Conservation (phyloP, 106 monocot species). For the Xerophyta viscosa region DNA sequence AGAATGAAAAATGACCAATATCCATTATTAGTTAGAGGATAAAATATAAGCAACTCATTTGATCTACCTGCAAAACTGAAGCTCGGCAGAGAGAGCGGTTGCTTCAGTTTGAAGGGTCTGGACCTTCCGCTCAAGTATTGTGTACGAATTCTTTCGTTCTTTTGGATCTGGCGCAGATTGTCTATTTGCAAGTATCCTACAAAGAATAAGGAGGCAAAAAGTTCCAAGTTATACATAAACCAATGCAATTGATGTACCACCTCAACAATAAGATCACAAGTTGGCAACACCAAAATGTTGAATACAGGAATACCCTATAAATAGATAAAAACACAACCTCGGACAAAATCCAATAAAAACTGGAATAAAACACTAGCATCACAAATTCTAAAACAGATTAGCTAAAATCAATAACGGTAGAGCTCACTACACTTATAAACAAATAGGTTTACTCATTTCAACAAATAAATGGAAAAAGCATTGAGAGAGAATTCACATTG, state of each 20-base stretch:
- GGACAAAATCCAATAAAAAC: no score
- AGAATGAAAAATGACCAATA: not conserved
- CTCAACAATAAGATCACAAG: not conserved
- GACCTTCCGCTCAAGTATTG: conserved; percentile 58
- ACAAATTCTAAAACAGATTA: no score
- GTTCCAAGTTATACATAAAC: no score
- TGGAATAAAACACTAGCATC: no score
- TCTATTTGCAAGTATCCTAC: conserved; percentile 69
- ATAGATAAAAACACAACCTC: no score
- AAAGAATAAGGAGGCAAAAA: not conserved
- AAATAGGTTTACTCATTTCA: no score
- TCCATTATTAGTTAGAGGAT: not conserved
- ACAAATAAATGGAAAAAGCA: no score
- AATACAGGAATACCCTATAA: no score
- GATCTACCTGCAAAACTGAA: conserved; percentile 50
- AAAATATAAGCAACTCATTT: not conserved
- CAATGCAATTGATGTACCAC: not conserved
- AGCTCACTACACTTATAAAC: no score
- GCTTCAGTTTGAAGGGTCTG: conserved; percentile 66
- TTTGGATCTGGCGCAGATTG: conserved; percentile 74
- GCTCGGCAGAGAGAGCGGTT: conserved; percentile 62
- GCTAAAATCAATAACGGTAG: no score
- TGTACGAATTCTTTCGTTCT: conserved; percentile 62
- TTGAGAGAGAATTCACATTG: no score
- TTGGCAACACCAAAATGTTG: no score